Percentiles rank a stretch among this genome's conserved stretches.
phyloP scores from a whole-genome alignment of 2,329 filamentous ascomycete species.

The Talaromyces sp. region DNA sequence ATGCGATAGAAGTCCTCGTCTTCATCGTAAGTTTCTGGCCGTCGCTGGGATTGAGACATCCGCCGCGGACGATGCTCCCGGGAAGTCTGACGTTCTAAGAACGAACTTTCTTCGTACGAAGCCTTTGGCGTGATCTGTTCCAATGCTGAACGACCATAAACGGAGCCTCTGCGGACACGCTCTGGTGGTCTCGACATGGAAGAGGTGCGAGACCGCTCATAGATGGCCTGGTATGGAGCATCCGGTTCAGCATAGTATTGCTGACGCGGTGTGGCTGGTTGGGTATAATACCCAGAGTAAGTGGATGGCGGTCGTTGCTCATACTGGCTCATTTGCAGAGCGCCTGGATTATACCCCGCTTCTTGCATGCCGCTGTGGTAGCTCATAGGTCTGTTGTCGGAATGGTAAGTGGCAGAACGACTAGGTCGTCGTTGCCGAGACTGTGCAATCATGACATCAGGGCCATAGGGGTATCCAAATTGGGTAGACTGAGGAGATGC shows the following conservation, averaged over 20 bases:
- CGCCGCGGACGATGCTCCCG: slow-evolving; percentile 30
- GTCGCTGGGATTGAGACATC: slow-evolving; percentile 24
- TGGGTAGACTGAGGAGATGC: slow-evolving; percentile 28
- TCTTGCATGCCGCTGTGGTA: slow-evolving; percentile 36
- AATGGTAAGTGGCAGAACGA: slow-evolving; percentile 37
- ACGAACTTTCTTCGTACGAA: slow-evolving; percentile 30
- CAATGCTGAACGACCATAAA: slow-evolving; percentile 34
- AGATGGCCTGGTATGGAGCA: slow-evolving; percentile 21
- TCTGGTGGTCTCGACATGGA: slow-evolving; percentile 36
- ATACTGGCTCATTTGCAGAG: slow-evolving; percentile 28
- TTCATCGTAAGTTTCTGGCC: slow-evolving; percentile 22
- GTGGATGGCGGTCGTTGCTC: slow-evolving; percentile 38
- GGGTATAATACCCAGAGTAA: slow-evolving; percentile 36
- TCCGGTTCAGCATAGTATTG: slow-evolving; percentile 30
- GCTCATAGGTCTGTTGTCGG: slow-evolving; percentile 32
- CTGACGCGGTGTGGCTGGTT: slow-evolving; percentile 25
- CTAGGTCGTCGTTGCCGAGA: slow-evolving; percentile 27
- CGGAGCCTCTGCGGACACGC: slow-evolving; percentile 31
- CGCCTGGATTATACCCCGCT: slow-evolving; percentile 27
- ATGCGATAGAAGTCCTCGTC: slow-evolving; percentile 44
- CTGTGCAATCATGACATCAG: slow-evolving; percentile 33
- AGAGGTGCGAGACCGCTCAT: slow-evolving; percentile 32
- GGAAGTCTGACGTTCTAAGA: slow-evolving; percentile 28
- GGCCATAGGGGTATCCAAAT: slow-evolving; percentile 28
- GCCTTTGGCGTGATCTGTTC: slow-evolving; percentile 31